These are phyloP conservation scores for Nemania abortiva DNA, from an alignment of 2,329 filamentous ascomycete genomes.

Conservation along the genomic window DNA sequence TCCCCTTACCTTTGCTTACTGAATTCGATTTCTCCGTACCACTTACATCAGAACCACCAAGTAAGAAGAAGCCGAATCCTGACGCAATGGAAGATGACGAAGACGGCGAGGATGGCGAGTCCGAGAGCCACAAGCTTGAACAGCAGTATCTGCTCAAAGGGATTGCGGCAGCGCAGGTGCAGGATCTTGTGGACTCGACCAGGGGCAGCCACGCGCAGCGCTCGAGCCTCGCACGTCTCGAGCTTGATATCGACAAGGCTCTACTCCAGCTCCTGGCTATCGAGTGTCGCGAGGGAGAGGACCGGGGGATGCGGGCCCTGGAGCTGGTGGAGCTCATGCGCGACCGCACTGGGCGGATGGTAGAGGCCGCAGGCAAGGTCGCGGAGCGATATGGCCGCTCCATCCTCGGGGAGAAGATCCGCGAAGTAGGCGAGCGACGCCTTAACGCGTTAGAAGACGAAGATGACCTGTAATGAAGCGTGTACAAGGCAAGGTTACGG, in stretches of 20 bases:
- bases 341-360: conserved; percentile 87
- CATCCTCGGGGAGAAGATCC: conserved; percentile 90
- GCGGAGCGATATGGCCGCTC: conserved; percentile 85
- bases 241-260: conserved; percentile 90
- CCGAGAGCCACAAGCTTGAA: conserved; percentile 75
- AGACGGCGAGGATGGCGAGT: conserved; percentile 51
- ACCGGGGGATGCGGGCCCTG: conserved; percentile 92
- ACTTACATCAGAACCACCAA: conserved; percentile 68
- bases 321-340: conserved; percentile 90
- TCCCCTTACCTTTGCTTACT: conserved; percentile 86
- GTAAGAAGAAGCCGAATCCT: conserved; percentile 51
- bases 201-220: conserved; percentile 74
- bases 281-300: conserved; percentile 93
- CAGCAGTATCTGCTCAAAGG: conserved; percentile 83
- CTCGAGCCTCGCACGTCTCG: conserved; percentile 74
- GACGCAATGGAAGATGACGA: conserved; percentile 52
- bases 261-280: conserved; percentile 88
- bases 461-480: conserved; percentile 34
- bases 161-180: conserved; percentile 78
- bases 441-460: conserved; percentile 58
- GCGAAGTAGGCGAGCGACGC: conserved; percentile 81
- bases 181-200: conserved; percentile 78
- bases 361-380: conserved; percentile 90
- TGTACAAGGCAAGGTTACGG: conserved; percentile 12
- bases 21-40: conserved; percentile 95